Evolutionary conservation across 2,329 filamentous ascomycete species (phyloP).

Genomic region (Myrmaecium sp.): DNA sequence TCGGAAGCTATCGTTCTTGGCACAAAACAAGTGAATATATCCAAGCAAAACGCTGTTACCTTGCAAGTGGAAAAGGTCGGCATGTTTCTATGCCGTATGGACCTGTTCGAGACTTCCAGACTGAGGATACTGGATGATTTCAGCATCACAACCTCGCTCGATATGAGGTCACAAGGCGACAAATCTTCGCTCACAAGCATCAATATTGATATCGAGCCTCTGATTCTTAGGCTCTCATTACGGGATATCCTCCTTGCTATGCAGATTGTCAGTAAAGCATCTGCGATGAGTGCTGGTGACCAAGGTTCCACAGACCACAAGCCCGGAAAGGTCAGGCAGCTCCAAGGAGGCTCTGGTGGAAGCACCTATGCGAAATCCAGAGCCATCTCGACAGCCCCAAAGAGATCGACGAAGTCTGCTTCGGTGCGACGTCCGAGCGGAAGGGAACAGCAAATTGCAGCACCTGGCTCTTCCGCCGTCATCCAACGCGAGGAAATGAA

Average conservation of each 20-base stretch:
- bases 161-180: slow-evolving; percentile 46
- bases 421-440: slow-evolving; percentile 26
- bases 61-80: slow-evolving; percentile 86
- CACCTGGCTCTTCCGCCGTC: slow-evolving; percentile 35
- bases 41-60: slow-evolving; percentile 84
- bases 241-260: slow-evolving; percentile 88
- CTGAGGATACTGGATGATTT: slow-evolving; percentile 94
- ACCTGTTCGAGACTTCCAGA: slow-evolving; percentile 80
- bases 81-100: slow-evolving; percentile 98
- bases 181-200: slow-evolving; percentile 56
- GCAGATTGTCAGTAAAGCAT: slow-evolving; percentile 81
- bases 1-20: slow-evolving; percentile 93
- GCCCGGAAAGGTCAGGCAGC: slow-evolving; percentile 36
- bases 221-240: slow-evolving; percentile 77
- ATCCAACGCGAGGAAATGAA: slow-evolving; percentile 63
- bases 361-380: slow-evolving; percentile 31
- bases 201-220: slow-evolving; percentile 72
- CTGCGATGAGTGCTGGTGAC: slow-evolving; percentile 54
- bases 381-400: slow-evolving; percentile 24
- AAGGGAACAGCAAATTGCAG: slow-evolving; percentile 38
- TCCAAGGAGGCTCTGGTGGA: slow-evolving; percentile 25
- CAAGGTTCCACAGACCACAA: too few relatives aligned
- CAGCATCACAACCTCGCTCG: slow-evolving; percentile 76
- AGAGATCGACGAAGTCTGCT: slow-evolving; percentile 27
- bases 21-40: slow-evolving; percentile 82